Base-by-base conservation (phyloP, 441 rosid species). In the Croton setiger region DNA sequence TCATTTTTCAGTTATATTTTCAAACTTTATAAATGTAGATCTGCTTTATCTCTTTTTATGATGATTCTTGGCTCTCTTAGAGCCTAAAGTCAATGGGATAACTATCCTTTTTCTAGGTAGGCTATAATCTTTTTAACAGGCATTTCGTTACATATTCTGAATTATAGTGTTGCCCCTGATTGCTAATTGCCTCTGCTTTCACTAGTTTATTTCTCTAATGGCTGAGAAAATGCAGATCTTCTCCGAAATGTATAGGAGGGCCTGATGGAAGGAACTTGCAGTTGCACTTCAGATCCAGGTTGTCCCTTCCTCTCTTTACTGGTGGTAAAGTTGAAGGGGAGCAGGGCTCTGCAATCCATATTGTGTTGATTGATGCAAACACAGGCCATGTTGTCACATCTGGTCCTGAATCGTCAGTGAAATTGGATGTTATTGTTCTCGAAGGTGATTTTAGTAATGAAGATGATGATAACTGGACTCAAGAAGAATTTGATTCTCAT, bases 251-350 rank as follows among this genome's bases (percentile, higher is more conserved):
- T 53, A 87, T 92, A n/a, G 85, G 85, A 77, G 96, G 91, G 39
- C 78, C 84, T 0, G 87, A 79, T 80, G 98, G 96, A 54, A 78
- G 92, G 79, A 87, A 86, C 74, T 73, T 92, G 82, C 96, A 87
- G 85, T 76, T 92, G 61, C 86, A 78, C 27, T 90, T 92, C 76
- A 82, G 80, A 82, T 80, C 98, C 60, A 87, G 84, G 75, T 55
- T 90, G 74, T 88, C 96, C 54, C 93, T 89, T 73, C 94, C 96
- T 47, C 85, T 89, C 72, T 92, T 89, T 73, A 92, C 98, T 0
- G 98, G 96, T 67, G 96, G 94, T 44, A 92, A 86, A 82, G 88
- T 92, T 31, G 96, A 92, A 80, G 98, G 96, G 12, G 98, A 92
- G 75, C 98, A 87, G 67, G 93, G 96, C 69, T 82, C 90, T 60